phyloP scores from a whole-genome alignment of 352 stramenopile genomes.

The Globisporangium orthogonon region DNA sequence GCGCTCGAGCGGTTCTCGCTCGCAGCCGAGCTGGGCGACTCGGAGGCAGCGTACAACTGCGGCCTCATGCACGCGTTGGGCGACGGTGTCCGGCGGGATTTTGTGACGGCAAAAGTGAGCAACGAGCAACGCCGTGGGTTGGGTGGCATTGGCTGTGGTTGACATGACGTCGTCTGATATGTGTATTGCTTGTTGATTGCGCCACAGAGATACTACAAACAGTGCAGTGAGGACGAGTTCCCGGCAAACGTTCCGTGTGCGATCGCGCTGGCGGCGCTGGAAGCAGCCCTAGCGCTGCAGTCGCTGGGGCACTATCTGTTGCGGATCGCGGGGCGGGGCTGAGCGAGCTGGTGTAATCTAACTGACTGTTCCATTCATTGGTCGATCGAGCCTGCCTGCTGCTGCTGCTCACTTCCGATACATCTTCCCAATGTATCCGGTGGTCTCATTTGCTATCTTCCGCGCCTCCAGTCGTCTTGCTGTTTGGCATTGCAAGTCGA shows the following conservation, averaged over 20 bases:
- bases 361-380: not conserved
- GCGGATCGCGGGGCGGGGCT: conserved; percentile 2
- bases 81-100: conserved; percentile 33
- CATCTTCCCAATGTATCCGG: not conserved
- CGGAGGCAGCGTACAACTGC: conserved; percentile 57
- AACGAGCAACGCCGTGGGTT: not conserved
- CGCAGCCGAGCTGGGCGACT: conserved; percentile 46
- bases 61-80: conserved; percentile 48
- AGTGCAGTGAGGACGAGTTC: conserved; percentile 45
- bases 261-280: conserved; percentile 29
- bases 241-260: conserved; percentile 59
- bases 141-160: not conserved
- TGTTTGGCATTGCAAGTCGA: not conserved
- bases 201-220: conserved; percentile 29
- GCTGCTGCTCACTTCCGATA: not conserved
- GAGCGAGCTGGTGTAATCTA: not conserved
- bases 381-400: too few relatives aligned
- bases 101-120: conserved; percentile 30
- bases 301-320: conserved; percentile 1
- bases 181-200: not conserved
- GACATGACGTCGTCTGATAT: not conserved
- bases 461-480: not conserved
- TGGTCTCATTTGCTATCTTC: not conserved
- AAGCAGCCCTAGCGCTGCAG: conserved; percentile 14
- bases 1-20: conserved; percentile 49